A percentile compares a stretch with the other conserved stretches of the same genome.
These are phyloP conservation scores for Rutidosis leptorrhynchoides DNA, from an alignment of 129 eudicot genomes.

Conservation along the genomic window DNA sequence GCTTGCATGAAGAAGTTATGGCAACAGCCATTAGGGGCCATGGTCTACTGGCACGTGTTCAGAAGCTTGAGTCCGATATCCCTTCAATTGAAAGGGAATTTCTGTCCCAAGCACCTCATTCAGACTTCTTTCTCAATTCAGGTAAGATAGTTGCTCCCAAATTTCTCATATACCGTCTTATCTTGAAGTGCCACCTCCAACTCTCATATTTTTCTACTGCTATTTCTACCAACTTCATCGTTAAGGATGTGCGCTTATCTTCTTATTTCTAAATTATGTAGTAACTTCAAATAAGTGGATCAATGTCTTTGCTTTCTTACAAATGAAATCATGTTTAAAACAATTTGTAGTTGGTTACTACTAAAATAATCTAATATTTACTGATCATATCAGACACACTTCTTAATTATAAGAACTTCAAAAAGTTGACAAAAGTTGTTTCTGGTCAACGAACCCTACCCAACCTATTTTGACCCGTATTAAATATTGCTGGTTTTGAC, in stretches of 20 bases:
- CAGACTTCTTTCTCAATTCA: slow-evolving; percentile 51
- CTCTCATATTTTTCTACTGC: slow-evolving; percentile 19
- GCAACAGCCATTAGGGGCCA: slow-evolving; percentile 94
- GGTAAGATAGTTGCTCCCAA: slow-evolving; percentile 43
- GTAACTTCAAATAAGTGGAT: slow-evolving; percentile 5
- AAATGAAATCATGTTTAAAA: background rate
- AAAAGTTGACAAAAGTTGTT: background rate
- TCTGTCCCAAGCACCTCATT: slow-evolving; percentile 77
- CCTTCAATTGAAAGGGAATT: slow-evolving; percentile 73
- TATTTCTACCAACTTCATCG: background rate
- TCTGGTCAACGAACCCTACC: slow-evolving; percentile 1
- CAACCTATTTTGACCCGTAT: background rate
- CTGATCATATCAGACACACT: background rate
- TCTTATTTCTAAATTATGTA: background rate
- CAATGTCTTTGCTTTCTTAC: background rate
- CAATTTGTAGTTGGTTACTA: too few relatives aligned
- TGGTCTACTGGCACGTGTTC: slow-evolving; percentile 61
- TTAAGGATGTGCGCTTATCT: slow-evolving; percentile 8
- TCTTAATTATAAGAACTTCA: background rate
- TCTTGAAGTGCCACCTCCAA: slow-evolving; percentile 6
- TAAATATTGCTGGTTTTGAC: background rate
- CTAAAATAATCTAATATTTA: too few relatives aligned
- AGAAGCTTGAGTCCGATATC: slow-evolving; percentile 78
- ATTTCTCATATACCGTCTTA: slow-evolving; percentile 3
- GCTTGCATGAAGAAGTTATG: slow-evolving; percentile 88